Conservation (phyloP, 441 rosid genomes). For the Populus hybrid region DNA sequence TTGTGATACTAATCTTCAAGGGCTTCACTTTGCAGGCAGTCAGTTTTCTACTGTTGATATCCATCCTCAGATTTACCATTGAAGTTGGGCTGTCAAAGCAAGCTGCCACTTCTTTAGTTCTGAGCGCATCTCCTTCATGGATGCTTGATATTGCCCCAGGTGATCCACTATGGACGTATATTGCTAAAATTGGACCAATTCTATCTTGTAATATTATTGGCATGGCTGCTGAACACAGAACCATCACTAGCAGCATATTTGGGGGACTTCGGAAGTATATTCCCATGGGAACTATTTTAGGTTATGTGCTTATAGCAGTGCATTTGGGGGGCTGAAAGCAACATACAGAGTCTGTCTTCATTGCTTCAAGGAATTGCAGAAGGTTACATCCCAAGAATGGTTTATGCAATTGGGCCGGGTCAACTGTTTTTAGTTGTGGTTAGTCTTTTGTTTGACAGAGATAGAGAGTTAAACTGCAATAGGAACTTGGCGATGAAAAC, state of each 20-base stretch:
- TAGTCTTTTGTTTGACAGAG: conserved; percentile 25
- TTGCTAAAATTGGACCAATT: conserved; percentile 58
- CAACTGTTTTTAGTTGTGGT: conserved; percentile 56
- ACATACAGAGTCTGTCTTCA: conserved; percentile 30
- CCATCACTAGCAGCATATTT: conserved; percentile 23
- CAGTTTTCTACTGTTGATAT: conserved; percentile 58
- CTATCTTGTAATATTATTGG: conserved; percentile 46
- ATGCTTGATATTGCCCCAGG: conserved; percentile 54
- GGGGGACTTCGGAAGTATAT: conserved; percentile 47
- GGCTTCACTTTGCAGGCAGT: conserved; percentile 56
- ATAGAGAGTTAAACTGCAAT: conserved; percentile 27
- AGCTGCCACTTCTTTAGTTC: conserved; percentile 86
- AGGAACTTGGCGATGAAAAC: conserved; percentile 38
- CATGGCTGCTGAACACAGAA: conserved; percentile 41
- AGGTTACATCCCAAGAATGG: conserved; percentile 56
- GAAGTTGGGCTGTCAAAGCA: conserved; percentile 93
- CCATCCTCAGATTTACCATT: conserved; percentile 68
- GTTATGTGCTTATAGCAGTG: conserved; percentile 68
- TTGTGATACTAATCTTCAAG: conserved; percentile 26
- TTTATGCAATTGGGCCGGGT: conserved; percentile 53
- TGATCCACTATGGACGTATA: conserved; percentile 48
- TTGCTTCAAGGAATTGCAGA: conserved; percentile 42
- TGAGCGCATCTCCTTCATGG: conserved; percentile 77
- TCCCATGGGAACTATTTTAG: conserved; percentile 47
- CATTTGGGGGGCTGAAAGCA: conserved; percentile 70